Evolutionary conservation across 805 yeast genomes (phyloP), one percentile per base, ranked within the genome.

Genomic region (Kluyveromyces dobzhanskii): DNA sequence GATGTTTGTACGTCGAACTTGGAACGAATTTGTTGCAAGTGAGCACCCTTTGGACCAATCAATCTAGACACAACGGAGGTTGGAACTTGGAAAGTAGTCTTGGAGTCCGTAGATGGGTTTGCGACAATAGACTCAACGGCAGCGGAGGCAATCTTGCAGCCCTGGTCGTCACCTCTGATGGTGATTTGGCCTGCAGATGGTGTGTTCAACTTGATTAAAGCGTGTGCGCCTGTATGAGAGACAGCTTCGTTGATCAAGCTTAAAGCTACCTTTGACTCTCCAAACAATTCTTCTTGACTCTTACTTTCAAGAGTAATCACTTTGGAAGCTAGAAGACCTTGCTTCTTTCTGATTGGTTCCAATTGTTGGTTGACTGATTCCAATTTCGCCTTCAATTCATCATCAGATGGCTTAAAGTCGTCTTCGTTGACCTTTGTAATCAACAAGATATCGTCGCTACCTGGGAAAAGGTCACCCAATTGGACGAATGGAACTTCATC

Each of bases 41-140:
- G 76, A 31, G 85, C 65, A 40, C 99, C 98, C 44, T 76, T 83
- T 57, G 81, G 83, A 49, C 99, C 99, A 60, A 92, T 86, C 39
- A 94, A 69, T 62, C 92, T 78, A 21, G 92, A 73, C 43, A 90
- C 66, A 35, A 77, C 74, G 37, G 69, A 64, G 2, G 77, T 61
- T 45, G 96, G 94, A 56, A 86, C 78, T 23, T 67, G 69, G 38
- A 80, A 56, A 29, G 64, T 61, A 14, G 73, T 64, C 13, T 71
- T 56, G 41, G 47, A 41, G 14, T 57, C 53, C 27, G 40, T 48
- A 17, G 55, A 47, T 13, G 59, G 54, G 7, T 52, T 37, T 14
- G 44, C 50, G 7, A 50, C 55, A 51, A 61, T 69, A 4, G 47
- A 38, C 8, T 47, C 46, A 9, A 61, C 38, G 9, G 57, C 78